Evolutionary conservation across 2,329 filamentous ascomycete species (phyloP).

Genomic region (Fusarium napiforme): DNA sequence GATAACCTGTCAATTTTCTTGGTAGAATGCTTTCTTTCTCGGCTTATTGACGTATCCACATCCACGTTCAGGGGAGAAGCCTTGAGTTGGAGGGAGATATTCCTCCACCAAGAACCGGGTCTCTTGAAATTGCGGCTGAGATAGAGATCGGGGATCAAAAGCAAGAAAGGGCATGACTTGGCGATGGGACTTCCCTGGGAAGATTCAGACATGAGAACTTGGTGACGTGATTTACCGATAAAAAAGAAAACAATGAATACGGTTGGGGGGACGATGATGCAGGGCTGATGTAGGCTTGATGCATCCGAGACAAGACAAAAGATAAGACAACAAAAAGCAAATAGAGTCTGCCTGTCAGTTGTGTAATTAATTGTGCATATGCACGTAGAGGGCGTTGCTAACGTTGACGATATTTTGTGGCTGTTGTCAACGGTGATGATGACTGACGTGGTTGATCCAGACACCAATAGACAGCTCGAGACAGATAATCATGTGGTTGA

Average conservation of each 20-base stretch:
- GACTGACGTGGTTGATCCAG: conserved; percentile 32
- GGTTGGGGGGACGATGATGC: conserved; percentile 20
- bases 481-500: neutral
- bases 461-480: conserved; percentile 5
- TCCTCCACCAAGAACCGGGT: conserved; percentile 3
- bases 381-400: conserved; percentile 8
- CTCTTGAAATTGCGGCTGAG: neutral
- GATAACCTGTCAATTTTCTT: neutral
- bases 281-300: conserved; percentile 11
- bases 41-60: conserved; percentile 11
- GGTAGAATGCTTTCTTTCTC: conserved; percentile 2
- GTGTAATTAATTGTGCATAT: conserved; percentile 22
- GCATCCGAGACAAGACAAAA: conserved; percentile 21
- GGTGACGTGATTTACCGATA: conserved; percentile 15
- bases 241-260: neutral
- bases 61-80: neutral
- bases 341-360: neutral
- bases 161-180: conserved; percentile 7
- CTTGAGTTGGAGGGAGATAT: conserved; percentile 4
- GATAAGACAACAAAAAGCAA: conserved; percentile 14
- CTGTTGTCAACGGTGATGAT: conserved; percentile 34
- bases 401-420: conserved; percentile 4
- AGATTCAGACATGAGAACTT: neutral
- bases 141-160: neutral
- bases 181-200: neutral